Base-by-base conservation (phyloP, 345 rosid genomes). In the Aegle marmelos region DNA sequence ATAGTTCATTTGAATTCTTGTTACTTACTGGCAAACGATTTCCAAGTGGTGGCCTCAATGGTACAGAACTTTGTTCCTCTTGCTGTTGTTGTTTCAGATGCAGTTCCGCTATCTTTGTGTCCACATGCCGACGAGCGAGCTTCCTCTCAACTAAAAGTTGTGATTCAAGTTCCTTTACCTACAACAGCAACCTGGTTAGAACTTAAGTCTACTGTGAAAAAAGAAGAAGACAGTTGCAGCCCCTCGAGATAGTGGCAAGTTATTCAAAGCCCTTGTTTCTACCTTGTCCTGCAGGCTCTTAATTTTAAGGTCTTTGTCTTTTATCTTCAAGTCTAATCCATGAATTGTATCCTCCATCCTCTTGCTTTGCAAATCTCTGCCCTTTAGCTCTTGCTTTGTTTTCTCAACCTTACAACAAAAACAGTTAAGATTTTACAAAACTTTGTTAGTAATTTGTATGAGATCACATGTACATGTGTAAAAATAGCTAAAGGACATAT, bases 51-150 rank as follows among this genome's bases (percentile, higher is more conserved):
- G 89, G 88, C 74, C 94, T 91, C 41, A 74, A 62, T 66, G 84
- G 83, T 34, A 82, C 76, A 65, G 21, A 80, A 75, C 56, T 85
- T 70, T 79, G 89, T 68, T 92, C 95, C 60, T 87, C 96, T 14
- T 80, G 84, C 66, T 82, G 89, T 27, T 83, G 91, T 85, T 84
- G 90, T 57, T 88, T 77, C 64, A 85, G 92, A 30, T 89, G 83
- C 57, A 79, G 93, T 84, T 96, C 97, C 36, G 95, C 97, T 25
- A 91, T 90, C 89, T 87, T 96, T 27, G 93, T 88, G 84, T 96
- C 97, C 41, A 96, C 95, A 36, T 96, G 97, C 82, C 94, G 99
- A 69, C 98, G 92, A 36, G 98, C 98, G 22, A 96, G 90, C 83
- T 92, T 96, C 83, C 99, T 94, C 79, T 93, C 99, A 45, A 91